Conservation (phyloP, 257 asterid genomes). For the Haberlea rhodopensis region DNA sequence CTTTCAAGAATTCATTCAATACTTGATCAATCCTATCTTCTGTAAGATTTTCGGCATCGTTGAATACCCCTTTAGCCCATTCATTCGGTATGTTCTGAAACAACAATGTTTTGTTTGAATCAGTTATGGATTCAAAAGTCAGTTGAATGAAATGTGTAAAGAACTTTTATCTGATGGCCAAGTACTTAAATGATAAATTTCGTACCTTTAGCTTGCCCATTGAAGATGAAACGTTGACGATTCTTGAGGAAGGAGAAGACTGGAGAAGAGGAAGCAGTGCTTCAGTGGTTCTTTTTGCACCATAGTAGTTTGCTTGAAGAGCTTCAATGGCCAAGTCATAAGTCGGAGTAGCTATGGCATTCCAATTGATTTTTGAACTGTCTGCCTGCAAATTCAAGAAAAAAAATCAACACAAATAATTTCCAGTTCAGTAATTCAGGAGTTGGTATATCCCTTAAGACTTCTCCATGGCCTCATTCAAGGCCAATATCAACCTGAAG, state of each 20-base stretch:
- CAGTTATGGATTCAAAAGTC: too few relatives aligned
- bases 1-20: slow-evolving; percentile 41
- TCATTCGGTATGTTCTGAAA: slow-evolving; percentile 41
- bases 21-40: slow-evolving; percentile 51
- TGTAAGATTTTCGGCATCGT: slow-evolving; percentile 37
- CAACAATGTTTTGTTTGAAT: not conserved
- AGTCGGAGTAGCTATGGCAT: slow-evolving; percentile 26
- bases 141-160: not conserved
- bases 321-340: slow-evolving; percentile 41
- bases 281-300: slow-evolving; percentile 48
- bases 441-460: too few relatives aligned
- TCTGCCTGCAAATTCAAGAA: slow-evolving; percentile 27
- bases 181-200: not conserved
- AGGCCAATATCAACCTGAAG: too few relatives aligned
- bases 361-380: slow-evolving; percentile 30
- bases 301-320: slow-evolving; percentile 52
- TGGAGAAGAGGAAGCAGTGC: slow-evolving; percentile 57
- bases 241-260: slow-evolving; percentile 55
- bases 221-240: slow-evolving; percentile 48
- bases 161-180: not conserved
- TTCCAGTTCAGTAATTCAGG: too few relatives aligned
- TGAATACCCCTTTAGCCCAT: slow-evolving; percentile 47
- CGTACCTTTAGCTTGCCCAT: slow-evolving; percentile 50
- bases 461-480: too few relatives aligned
- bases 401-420: too few relatives aligned